Evolutionary conservation across 2,329 filamentous ascomycete species (phyloP), one percentile per base, ranked within the genome.

Genomic region (Penicillium sp.): DNA sequence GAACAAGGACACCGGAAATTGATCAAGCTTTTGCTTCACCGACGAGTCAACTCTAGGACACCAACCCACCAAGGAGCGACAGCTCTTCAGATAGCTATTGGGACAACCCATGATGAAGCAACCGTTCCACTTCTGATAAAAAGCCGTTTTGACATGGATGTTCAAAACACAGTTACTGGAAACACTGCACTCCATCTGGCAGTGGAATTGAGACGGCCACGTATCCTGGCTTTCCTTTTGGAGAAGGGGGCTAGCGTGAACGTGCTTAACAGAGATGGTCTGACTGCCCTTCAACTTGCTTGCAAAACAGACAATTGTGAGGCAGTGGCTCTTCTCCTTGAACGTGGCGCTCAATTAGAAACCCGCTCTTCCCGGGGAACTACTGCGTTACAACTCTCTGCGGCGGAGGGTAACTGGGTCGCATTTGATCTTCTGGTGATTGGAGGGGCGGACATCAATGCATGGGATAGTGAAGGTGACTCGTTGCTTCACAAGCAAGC

Each of bases 111-210:
- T 9, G 70, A 73, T 25, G 71, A 73, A 45, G 59, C 69, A 0
- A 72, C 68, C 0, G 64, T 72, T 17, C 69, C 70, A 0, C 33
- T 73, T n/a, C 54, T 73, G n/a, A 55, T 72, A 2, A 73, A 69
- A 53, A 63, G 56, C 33, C 60, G 55, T 27, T 38, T 63, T 1
- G 69, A 69, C 15, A 48, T 73, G 25, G 58, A 73, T 35, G 47
- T 63, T 17, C 63, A 62, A 3, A 72, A 71, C 40, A 54, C 64
- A 0, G 23, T 31, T 0, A 70, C 63, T 3, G 70, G 70, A 0
- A 65, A 72, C 19, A 71, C 70, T 4, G 64, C 67, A 0, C 64
- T 73, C 3, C 71, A 73, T 45, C 51, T 68, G 0, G 70, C 71
- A 2, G 67, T 73, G 0, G 52, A 67, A 27, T 61, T 21, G 27